A percentile compares a stretch with the other conserved stretches of the same genome.
These are phyloP conservation scores for Clavispora santaluciae DNA, from an alignment of 805 yeast genomes.

Conservation along the genomic window DNA sequence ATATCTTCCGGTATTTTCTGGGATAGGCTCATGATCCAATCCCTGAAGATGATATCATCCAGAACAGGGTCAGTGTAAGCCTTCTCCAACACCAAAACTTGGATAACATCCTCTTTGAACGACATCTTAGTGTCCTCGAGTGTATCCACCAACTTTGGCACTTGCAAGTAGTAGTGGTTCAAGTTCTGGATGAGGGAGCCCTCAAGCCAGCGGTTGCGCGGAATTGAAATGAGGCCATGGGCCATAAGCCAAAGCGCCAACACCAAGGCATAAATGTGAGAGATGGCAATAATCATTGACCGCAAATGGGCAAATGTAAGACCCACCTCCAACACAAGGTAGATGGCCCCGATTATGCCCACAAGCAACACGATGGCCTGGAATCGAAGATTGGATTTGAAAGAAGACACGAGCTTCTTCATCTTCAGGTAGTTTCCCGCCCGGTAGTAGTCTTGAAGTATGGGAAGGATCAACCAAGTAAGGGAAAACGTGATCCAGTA, in stretches of 20 bases:
- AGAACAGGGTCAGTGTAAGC: conserved; percentile 30
- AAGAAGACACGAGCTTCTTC: conserved; percentile 50
- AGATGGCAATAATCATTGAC: conserved; percentile 64
- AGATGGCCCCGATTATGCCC: conserved; percentile 52
- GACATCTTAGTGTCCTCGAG: conserved; percentile 59
- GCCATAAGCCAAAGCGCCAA: conserved; percentile 82
- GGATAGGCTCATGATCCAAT: conserved; percentile 62
- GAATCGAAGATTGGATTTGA: conserved; percentile 52
- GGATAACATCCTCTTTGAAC: conserved; percentile 58
- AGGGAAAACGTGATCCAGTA: conserved; percentile 79
- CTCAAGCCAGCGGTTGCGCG: conserved; percentile 44
- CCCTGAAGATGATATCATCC: conserved; percentile 42
- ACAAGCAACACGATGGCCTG: conserved; percentile 53
- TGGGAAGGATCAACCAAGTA: conserved; percentile 74
- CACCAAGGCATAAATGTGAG: conserved; percentile 72
- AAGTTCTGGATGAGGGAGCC: conserved; percentile 27
- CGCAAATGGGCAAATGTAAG: conserved; percentile 53
- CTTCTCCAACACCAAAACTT: conserved; percentile 48
- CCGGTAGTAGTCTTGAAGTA: conserved; percentile 65
- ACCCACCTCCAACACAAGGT: conserved; percentile 52
- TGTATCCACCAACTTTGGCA: conserved; percentile 56
- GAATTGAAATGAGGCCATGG: conserved; percentile 69
- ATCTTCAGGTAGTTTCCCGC: conserved; percentile 58
- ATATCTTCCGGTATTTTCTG: conserved; percentile 39
- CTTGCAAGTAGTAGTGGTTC: conserved; percentile 43